phyloP scores from a whole-genome alignment of 345 rosid species.

The Brassica juncea region DNA sequence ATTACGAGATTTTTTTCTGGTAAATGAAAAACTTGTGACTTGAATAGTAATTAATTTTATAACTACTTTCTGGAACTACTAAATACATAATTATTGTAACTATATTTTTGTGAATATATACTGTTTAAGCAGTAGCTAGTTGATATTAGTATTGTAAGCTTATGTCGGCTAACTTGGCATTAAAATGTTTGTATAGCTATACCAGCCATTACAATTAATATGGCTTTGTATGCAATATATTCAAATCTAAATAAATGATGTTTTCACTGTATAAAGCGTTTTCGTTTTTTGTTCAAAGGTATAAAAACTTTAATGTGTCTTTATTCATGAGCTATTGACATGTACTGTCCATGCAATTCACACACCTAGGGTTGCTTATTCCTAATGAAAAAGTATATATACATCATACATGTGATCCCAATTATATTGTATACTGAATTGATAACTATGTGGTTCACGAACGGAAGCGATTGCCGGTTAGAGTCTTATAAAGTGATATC shows the following conservation, averaged over 20 bases:
- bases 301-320: not conserved
- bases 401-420: too few relatives aligned
- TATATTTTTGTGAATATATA: not conserved
- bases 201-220: not conserved
- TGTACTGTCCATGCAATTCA: not conserved
- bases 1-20: not conserved
- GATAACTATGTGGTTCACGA: too few relatives aligned
- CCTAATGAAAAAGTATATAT: too few relatives aligned
- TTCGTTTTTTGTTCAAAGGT: not conserved
- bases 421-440: too few relatives aligned
- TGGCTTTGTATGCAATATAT: constrained; percentile 3
- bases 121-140: not conserved
- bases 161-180: not conserved
- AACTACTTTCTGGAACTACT: not conserved
- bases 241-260: not conserved
- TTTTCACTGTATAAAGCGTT: not conserved
- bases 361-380: too few relatives aligned
- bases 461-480: too few relatives aligned
- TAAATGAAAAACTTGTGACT: not conserved
- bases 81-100: not conserved
- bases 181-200: not conserved
- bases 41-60: not conserved
- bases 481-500: too few relatives aligned
- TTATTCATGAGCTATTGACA: not conserved
- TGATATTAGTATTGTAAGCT: not conserved